These are phyloP conservation scores for Hamigera avellanea DNA, from an alignment of 495 filamentous ascomycete species.

Conservation along the genomic window DNA sequence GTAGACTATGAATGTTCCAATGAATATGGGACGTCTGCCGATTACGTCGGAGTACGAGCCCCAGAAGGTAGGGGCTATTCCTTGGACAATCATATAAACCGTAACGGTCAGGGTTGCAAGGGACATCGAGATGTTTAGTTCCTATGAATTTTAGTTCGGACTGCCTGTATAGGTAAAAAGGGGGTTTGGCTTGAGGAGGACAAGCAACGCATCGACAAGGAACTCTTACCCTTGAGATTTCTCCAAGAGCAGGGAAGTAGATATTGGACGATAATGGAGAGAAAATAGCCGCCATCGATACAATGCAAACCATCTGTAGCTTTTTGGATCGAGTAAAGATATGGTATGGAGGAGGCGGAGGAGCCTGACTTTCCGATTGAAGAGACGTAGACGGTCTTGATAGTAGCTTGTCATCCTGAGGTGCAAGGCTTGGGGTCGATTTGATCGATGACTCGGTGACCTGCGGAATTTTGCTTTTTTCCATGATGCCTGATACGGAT, in stretches of 20 bases:
- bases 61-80: slow-evolving; percentile 32
- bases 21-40: slow-evolving; percentile 30
- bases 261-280: slow-evolving; percentile 69
- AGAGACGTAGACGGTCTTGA: not conserved
- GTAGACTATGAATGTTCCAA: slow-evolving; percentile 29
- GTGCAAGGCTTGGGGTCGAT: not conserved
- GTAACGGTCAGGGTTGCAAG: slow-evolving; percentile 27
- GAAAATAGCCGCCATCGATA: slow-evolving; percentile 33
- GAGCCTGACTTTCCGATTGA: slow-evolving; percentile 1
- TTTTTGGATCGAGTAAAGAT: slow-evolving; percentile 3
- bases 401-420: not conserved
- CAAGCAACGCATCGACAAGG: not conserved
- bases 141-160: slow-evolving; percentile 3
- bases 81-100: slow-evolving; percentile 36
- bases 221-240: slow-evolving; percentile 17
- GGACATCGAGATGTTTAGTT: slow-evolving; percentile 19
- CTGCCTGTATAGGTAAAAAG: no score
- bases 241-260: slow-evolving; percentile 60
- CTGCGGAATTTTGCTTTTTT: not conserved
- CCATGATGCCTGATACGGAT: not conserved
- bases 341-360: slow-evolving; percentile 1
- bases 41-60: slow-evolving; percentile 29
- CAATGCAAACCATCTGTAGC: slow-evolving; percentile 28
- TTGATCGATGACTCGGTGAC: not conserved
- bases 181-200: not conserved